Evolutionary conservation across 1,284 basidiomycete species (phyloP).

Genomic region (Rhodotorula sp.): DNA sequence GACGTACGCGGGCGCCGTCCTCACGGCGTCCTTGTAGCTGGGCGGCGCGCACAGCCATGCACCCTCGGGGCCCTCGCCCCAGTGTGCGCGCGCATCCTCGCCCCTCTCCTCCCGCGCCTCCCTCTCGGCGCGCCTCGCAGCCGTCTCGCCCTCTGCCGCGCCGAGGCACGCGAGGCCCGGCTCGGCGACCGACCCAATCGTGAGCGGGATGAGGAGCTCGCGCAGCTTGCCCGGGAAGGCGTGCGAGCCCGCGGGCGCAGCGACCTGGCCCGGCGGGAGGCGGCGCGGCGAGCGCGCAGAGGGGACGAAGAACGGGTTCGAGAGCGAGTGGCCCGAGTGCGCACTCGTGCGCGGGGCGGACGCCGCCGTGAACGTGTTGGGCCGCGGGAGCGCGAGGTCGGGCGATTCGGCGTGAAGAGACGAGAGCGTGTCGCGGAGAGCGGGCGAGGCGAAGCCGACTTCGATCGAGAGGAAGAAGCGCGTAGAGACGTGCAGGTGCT

Average conservation of each 20-base stretch:
- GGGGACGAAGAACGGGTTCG: conserved; percentile 39
- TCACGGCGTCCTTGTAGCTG: conserved; percentile 40
- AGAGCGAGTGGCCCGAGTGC: conserved; percentile 43
- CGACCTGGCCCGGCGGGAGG: not conserved
- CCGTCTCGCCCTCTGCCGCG: conserved; percentile 14
- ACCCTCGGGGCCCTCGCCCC: conserved; percentile 39
- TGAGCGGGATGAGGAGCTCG: conserved; percentile 52
- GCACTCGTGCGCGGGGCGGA: conserved; percentile 42
- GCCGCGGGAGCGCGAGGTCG: conserved; percentile 40
- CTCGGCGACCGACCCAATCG: conserved; percentile 54
- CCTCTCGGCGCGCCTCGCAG: conserved; percentile 27
- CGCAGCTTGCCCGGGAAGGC: conserved; percentile 48
- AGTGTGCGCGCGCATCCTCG: conserved; percentile 24
- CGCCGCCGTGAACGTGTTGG: conserved; percentile 41
- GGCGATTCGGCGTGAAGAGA: conserved; percentile 37
- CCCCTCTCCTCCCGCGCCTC: conserved; percentile 41
- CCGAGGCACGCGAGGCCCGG: conserved; percentile 46
- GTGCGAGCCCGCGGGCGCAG: conserved; percentile 22
- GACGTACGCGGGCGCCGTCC: conserved; percentile 39
- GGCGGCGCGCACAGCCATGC: conserved; percentile 45
- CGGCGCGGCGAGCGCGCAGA: conserved; percentile 16
- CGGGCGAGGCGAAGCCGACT: conserved; percentile 46
- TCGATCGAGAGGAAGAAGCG: conserved; percentile 51
- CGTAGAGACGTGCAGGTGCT: conserved; percentile 49
- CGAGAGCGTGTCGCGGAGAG: conserved; percentile 34